Evolutionary conservation across 2,329 filamentous ascomycete species (phyloP).

Genomic region (Cytospora piceicola): DNA sequence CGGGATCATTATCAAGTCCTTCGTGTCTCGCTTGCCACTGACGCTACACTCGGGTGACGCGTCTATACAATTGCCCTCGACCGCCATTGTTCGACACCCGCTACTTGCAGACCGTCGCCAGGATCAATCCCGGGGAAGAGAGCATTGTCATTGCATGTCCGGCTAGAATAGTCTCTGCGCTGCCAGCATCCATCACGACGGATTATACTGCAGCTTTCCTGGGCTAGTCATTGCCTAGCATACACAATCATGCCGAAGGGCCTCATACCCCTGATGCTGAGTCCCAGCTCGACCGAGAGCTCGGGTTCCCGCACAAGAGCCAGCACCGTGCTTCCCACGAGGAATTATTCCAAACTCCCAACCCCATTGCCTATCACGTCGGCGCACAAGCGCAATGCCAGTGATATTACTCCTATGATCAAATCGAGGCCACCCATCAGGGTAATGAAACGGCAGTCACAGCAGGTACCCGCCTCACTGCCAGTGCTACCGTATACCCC

Average conservation of each 20-base stretch:
- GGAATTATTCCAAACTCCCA: constrained; percentile 13
- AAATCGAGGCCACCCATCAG: constrained; percentile 38
- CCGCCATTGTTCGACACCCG: neutral
- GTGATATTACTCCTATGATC: constrained; percentile 31
- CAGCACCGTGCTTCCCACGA: constrained; percentile 15
- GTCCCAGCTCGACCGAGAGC: constrained; percentile 31
- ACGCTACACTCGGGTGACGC: neutral
- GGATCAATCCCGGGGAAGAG: neutral
- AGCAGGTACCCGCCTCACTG: constrained; percentile 34
- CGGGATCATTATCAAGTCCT: neutral
- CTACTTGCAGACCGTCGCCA: neutral
- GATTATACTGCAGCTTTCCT: neutral
- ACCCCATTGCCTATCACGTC: neutral
- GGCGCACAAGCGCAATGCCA: constrained; percentile 27
- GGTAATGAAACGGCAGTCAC: constrained; percentile 30
- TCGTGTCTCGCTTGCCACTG: neutral
- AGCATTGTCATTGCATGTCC: neutral
- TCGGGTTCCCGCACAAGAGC: constrained; percentile 46
- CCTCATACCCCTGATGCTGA: constrained; percentile 30
- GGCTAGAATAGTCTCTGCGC: neutral
- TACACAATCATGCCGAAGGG: constrained; percentile 28
- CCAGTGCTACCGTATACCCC: constrained; percentile 47
- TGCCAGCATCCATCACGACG: neutral
- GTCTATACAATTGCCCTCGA: neutral
- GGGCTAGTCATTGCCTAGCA: neutral